A percentile compares a stretch with the other conserved stretches of the same genome.
These are phyloP conservation scores for Metschnikowia gelsemii DNA, from an alignment of 805 yeast genomes.

Conservation along the genomic window DNA sequence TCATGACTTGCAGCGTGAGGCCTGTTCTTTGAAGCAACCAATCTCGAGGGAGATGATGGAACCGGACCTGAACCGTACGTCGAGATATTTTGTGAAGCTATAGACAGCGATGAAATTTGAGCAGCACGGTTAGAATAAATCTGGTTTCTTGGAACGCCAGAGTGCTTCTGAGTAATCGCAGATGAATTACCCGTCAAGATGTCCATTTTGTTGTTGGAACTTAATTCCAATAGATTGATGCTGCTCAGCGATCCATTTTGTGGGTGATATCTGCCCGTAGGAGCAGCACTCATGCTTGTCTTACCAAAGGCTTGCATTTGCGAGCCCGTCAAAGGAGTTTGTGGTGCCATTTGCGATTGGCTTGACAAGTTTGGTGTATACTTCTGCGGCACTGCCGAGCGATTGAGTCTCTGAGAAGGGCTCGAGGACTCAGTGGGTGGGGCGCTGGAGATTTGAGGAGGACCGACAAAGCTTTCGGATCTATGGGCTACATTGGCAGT, in stretches of 20 bases:
- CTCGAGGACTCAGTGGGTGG: slow-evolving; percentile 15
- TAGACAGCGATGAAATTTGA: slow-evolving; percentile 23
- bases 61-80: neutral
- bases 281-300: neutral
- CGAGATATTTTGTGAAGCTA: slow-evolving; percentile 16
- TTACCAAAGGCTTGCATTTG: slow-evolving; percentile 1
- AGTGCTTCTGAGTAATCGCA: neutral
- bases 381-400: slow-evolving; percentile 7
- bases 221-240: slow-evolving; percentile 10
- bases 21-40: neutral
- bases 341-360: slow-evolving; percentile 4
- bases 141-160: slow-evolving; percentile 6
- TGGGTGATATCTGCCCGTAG: slow-evolving; percentile 10
- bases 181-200: neutral
- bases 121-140: slow-evolving; percentile 16
- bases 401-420: slow-evolving; percentile 11
- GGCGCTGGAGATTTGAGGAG: slow-evolving; percentile 8
- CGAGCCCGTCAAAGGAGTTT: slow-evolving; percentile 2
- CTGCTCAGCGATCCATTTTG: slow-evolving; percentile 14
- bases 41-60: neutral
- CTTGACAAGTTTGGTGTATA: slow-evolving; percentile 3
- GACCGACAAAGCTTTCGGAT: slow-evolving; percentile 6
- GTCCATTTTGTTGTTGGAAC: slow-evolving; percentile 3
- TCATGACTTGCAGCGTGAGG: neutral
- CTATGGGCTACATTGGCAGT: slow-evolving; percentile 5